Base-by-base conservation (phyloP, 805 yeast genomes). In the Schizosaccharomyces cryophilus region DNA sequence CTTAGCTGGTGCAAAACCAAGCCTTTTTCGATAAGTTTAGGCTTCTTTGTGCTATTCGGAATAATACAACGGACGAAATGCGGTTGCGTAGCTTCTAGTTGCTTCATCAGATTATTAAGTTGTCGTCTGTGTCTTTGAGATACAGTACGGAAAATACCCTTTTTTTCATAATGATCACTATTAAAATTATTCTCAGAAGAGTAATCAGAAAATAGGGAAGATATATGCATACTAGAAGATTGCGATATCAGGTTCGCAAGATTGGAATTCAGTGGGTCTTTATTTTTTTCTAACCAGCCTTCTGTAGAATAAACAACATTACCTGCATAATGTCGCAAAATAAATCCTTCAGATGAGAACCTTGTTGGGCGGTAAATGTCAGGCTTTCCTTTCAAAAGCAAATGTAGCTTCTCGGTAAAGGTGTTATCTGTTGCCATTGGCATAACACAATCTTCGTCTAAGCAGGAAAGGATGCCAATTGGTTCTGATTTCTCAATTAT, bases 61-160 rank as follows among this genome's bases (percentile, higher is more conserved):
- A 93, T 74, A 59, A 93, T 93, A 70, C 99, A 93, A 66, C 99
- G 80, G 30, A 93, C 96, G 69, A 93, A 93, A 70, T 93, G 97
- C 1, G 99, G 99, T 68, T 86, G 88, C 0, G 98, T 93, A 13
- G 80, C 73, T 1, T 80, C 75, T 24, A 93, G 73, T 64, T 87
- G 90, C 4, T 75, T 74, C 82, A 93, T 81, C 60, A 93, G 74
- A 38, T 78, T 77, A 24, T 72, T 72, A 47, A 90, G 77, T 70
- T 93, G 97, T 65, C 86, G 93, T 66, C 87, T 85, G 69, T 93
- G 96, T 62, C 86, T 82, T 64, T 81, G 85, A 0, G 95, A 88
- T 6, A 88, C 90, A 0, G 96, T 90, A 65, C 86, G 76, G 66
- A 81, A 78, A 62, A 81, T 72, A 0, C 78, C 75, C 31, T 51